Evolutionary conservation across 106 monocot genomes (phyloP).

Genomic region (Platanthera zijinensis): DNA sequence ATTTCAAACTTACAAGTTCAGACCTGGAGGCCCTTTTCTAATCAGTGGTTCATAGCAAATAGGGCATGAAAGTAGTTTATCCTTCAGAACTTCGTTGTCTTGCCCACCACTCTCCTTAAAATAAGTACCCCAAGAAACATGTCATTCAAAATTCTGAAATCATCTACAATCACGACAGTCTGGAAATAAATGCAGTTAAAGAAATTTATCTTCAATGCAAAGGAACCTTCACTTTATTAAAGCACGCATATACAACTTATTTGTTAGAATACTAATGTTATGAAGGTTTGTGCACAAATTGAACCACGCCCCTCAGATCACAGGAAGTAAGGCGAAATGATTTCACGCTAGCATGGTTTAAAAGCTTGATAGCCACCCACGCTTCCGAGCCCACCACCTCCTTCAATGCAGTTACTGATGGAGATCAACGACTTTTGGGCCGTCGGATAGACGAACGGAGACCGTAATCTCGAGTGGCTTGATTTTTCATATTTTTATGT

Average conservation of each 20-base stretch:
- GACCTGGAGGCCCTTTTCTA: slow-evolving; percentile 83
- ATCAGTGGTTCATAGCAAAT: slow-evolving; percentile 82
- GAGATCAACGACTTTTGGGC: no score
- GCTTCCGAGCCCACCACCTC: no score
- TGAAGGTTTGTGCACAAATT: no score
- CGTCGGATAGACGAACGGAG: no score
- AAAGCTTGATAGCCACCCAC: no score
- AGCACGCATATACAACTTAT: not conserved
- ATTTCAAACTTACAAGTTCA: slow-evolving; percentile 64
- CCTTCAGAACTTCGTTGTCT: slow-evolving; percentile 15
- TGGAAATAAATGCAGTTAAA: not conserved
- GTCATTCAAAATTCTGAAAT: not conserved
- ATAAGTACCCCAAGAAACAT: not conserved
- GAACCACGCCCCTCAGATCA: no score
- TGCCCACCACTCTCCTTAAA: slow-evolving; percentile 31
- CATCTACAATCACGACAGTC: not conserved
- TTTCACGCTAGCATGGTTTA: no score
- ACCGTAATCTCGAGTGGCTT: no score
- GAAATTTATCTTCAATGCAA: not conserved
- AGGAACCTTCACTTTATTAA: no score
- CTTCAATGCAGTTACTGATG: no score
- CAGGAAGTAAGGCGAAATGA: no score
- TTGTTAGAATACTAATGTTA: not conserved
- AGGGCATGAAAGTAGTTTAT: slow-evolving; percentile 63
- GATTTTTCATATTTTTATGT: no score